Evolutionary conservation across 768 basidiomycete species (phyloP).

Genomic region (Tubosaeta sp.): DNA sequence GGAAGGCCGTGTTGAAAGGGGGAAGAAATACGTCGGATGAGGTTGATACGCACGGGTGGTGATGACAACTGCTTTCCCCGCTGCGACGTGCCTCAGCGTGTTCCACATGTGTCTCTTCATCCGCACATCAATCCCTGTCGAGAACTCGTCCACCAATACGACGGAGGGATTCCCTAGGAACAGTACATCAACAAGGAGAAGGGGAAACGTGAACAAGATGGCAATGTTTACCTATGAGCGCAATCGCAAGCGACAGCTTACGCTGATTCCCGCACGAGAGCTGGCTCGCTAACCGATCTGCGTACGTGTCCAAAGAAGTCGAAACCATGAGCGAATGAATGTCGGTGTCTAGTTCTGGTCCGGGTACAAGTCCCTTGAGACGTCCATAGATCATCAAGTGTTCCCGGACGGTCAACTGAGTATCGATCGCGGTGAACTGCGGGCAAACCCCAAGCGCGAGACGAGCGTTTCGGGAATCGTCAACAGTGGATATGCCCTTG

Average conservation of each 20-base stretch:
- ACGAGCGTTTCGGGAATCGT: slow-evolving; percentile 59
- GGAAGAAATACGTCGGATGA: neutral
- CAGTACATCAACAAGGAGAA: slow-evolving; percentile 9
- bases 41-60: slow-evolving; percentile 53
- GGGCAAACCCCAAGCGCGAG: slow-evolving; percentile 77
- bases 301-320: slow-evolving; percentile 56
- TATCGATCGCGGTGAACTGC: slow-evolving; percentile 80
- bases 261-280: slow-evolving; percentile 79
- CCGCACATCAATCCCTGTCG: slow-evolving; percentile 77
- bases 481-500: slow-evolving; percentile 59
- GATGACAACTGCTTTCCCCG: slow-evolving; percentile 67
- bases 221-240: slow-evolving; percentile 53
- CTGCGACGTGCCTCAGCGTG: slow-evolving; percentile 59
- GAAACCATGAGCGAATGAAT: slow-evolving; percentile 55
- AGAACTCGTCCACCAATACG: slow-evolving; percentile 78
- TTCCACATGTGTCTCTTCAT: slow-evolving; percentile 85
- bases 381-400: slow-evolving; percentile 70
- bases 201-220: neutral
- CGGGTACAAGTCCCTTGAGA: slow-evolving; percentile 60
- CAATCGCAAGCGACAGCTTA: slow-evolving; percentile 71
- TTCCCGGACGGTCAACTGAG: slow-evolving; percentile 72
- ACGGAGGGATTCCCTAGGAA: slow-evolving; percentile 67
- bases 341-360: slow-evolving; percentile 47
- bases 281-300: slow-evolving; percentile 67
- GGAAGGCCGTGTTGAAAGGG: neutral